A percentile compares a stretch with the other conserved stretches of the same genome.
phyloP scores from a whole-genome alignment of 2,329 filamentous ascomycete species.

The Penicillium sp. region DNA sequence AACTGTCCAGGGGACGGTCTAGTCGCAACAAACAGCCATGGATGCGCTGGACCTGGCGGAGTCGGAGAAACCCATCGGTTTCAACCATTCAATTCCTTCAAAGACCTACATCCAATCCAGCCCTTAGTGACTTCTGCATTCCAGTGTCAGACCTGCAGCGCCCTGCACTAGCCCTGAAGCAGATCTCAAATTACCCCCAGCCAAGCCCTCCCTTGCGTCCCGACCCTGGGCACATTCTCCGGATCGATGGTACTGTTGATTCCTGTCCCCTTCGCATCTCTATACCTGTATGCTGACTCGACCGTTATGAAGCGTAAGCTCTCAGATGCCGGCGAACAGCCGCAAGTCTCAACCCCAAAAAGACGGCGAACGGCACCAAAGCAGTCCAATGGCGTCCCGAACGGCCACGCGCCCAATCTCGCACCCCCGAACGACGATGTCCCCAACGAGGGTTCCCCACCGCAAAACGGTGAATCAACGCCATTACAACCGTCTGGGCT shows the following conservation, averaged over 20 bases:
- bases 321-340: conserved; percentile 34
- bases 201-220: conserved; percentile 27
- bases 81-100: conserved; percentile 16
- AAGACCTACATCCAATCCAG: background rate
- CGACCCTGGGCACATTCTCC: conserved; percentile 26
- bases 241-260: conserved; percentile 34
- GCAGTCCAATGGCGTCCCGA: conserved; percentile 26
- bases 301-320: conserved; percentile 43
- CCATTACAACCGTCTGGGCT: conserved; percentile 35
- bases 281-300: conserved; percentile 17
- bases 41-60: conserved; percentile 11
- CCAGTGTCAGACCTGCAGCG: conserved; percentile 9
- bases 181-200: conserved; percentile 7
- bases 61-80: conserved; percentile 32
- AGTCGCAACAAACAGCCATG: background rate
- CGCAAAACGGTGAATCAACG: conserved; percentile 28
- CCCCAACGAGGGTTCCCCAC: conserved; percentile 25
- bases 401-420: conserved; percentile 22
- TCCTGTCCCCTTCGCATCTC: conserved; percentile 22
- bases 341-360: conserved; percentile 39
- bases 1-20: background rate
- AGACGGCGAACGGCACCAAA: conserved; percentile 31
- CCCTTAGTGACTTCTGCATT: conserved; percentile 1
- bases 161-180: background rate
- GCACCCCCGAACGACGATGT: conserved; percentile 20